Base-by-base conservation (phyloP, 2,329 filamentous ascomycete genomes). In the Ophiostoma ips region DNA sequence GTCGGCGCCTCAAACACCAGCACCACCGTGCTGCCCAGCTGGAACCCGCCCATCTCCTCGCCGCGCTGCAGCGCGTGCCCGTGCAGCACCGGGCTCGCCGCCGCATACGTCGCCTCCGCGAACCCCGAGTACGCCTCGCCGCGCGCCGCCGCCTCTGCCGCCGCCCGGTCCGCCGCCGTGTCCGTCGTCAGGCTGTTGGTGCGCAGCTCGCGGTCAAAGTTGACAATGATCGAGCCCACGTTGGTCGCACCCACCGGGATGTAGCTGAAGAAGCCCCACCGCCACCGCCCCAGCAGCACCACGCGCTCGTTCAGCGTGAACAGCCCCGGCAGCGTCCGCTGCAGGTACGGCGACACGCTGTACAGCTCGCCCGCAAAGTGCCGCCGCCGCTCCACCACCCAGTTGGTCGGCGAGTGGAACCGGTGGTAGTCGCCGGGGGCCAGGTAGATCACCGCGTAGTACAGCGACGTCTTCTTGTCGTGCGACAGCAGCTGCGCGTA, bases 11-110 rank as follows among this genome's bases (percentile, higher is more conserved):
- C 94, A 62, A 98, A 98, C 1, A 98, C 88, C 48, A 98, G 71
- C 36, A 98, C 92, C 57, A 98, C 82, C 1, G 90, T 95, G 64
- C 87, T 95, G 18, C 92, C 92, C 3, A 98, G 73, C 69, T 94
- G 87, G 68, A 98, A 98, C 0, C 92, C 94, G 50, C 92, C 92
- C 88, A 98, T 96, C 66, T 98, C 92, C 62, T 96, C 90, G 34
- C 92, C 92, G 41, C 85, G 76, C 55, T 82, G 78, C 50, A 98
- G 69, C 1, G 90, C 84, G 63, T 96, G 81, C 2, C 94, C 92
- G 18, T 79, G 79, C 0, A 98, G 72, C 2, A 95, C 76, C 3
- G 73, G 68, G 60, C 85, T 94, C 2, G 90, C 87, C 15, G 73
- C 74, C 43, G 77, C 77, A 62, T 98, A 98, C 2, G 84, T 89